Evolutionary conservation across 2,329 filamentous ascomycete species (phyloP), one percentile per base, ranked within the genome.

Genomic region (Microsporum ferrugineum): DNA sequence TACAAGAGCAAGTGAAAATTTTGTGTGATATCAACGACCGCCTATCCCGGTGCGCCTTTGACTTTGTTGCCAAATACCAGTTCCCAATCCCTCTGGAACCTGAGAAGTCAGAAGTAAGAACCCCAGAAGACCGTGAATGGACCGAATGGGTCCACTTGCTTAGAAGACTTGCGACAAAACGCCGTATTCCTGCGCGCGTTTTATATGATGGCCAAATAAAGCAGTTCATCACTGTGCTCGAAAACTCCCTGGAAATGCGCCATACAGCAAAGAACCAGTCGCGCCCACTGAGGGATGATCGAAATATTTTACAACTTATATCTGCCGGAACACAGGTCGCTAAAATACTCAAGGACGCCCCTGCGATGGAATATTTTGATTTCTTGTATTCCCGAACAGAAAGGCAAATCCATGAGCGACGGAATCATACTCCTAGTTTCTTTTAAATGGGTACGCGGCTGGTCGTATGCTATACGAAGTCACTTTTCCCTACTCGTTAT

Each of bases 161-260:
- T 66, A 94, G 94, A 76, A 82, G 89, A 57, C 81, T 95, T 62
- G 89, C 89, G 36, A 95, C 89, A 38, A 94, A 92, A 77, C 83
- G 89, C 66, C 84, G 89, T 64, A 92, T 95, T 67, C 89, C 89
- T 4, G 88, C 89, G 55, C 81, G 89, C 61, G 88, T 94, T 23
- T 78, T 95, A 49, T 94, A 92, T 78, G 89, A 94, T 72, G 88
- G 88, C 63, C 89, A 95, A 76, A 95, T 95, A 76, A 94, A 92
- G 76, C 89, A 94, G 74, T 85, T 95, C 73, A 88, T 94, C 66
- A 94, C 89, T 47, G 88, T 94, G 34, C 77, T 95, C 68, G 89
- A 95, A 71, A 95, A 94, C 75, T 91, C 88, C 56, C 78, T 95
- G 69, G 89, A 92, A 77, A 91, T 91, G 88, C 82, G 89, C 65